Evolutionary conservation across 2,329 filamentous ascomycete genomes (phyloP).

Genomic region (Epichloe baconii): DNA sequence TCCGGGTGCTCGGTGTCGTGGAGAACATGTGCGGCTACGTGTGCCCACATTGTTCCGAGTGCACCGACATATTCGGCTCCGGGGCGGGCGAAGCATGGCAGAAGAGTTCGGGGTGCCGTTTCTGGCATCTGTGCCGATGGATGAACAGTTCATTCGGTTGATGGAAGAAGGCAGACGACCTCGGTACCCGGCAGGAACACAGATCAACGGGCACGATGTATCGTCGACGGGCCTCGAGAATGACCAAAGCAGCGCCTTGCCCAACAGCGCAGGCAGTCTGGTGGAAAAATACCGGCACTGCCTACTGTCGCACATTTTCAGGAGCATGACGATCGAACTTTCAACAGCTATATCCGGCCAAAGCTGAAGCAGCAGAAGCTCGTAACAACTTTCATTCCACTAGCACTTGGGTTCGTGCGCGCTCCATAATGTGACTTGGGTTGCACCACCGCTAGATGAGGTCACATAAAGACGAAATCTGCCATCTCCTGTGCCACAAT

Average conservation of each 20-base stretch:
- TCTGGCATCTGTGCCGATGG: constrained; percentile 77
- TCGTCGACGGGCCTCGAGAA: constrained; percentile 10
- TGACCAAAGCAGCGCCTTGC: constrained; percentile 13
- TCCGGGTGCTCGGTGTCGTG: constrained; percentile 73
- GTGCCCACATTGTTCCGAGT: constrained; percentile 69
- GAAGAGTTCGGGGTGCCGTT: constrained; percentile 74
- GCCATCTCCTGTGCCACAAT: too few relatives aligned
- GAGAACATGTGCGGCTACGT: constrained; percentile 96
- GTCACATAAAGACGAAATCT: too few relatives aligned
- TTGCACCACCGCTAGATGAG: too few relatives aligned
- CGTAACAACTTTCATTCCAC: background rate
- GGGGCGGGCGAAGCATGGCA: constrained; percentile 93
- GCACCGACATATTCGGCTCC: constrained; percentile 85
- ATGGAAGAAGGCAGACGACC: constrained; percentile 62
- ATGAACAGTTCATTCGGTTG: constrained; percentile 79
- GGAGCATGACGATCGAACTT: constrained; percentile 38
- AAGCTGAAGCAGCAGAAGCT: background rate
- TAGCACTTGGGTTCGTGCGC: background rate
- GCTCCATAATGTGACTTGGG: too few relatives aligned
- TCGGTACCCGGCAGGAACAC: constrained; percentile 55
- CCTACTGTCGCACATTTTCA: constrained; percentile 57
- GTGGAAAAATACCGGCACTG: constrained; percentile 63
- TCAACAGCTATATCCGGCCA: background rate
- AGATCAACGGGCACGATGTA: constrained; percentile 44
- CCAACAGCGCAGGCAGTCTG: constrained; percentile 26